phyloP scores from a whole-genome alignment of 495 filamentous ascomycete genomes.

The Parachaetomium inaequale region DNA sequence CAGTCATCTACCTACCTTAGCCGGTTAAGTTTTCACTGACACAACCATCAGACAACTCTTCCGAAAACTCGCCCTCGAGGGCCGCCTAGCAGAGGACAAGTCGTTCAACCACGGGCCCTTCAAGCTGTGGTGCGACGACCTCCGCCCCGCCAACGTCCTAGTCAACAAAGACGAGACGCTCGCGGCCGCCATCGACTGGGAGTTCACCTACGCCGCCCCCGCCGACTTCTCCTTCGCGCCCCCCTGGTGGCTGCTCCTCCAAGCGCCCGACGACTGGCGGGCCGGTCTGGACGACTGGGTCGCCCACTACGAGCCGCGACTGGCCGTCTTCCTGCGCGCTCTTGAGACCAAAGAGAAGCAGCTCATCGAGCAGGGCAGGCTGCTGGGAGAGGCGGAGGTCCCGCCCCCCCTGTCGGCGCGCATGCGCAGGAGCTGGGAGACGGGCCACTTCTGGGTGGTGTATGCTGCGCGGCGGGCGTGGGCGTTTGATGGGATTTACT shows the following conservation, averaged over 20 bases:
- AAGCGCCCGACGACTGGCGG: conserved; percentile 38
- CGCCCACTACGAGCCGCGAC: no score
- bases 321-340: no score
- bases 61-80: no score
- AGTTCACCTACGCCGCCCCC: conserved; percentile 42
- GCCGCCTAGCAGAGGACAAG: no score
- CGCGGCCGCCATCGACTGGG: conserved; percentile 37
- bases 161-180: conserved; percentile 18
- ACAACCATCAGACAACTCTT: no score
- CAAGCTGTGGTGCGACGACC: conserved; percentile 30
- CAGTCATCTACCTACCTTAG: no score
- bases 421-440: conserved; percentile 24
- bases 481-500: conserved; percentile 32
- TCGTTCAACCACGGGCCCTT: not conserved
- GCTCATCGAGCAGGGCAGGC: no score
- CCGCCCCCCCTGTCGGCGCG: not conserved
- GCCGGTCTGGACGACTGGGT: conserved; percentile 30
- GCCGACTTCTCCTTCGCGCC: conserved; percentile 38
- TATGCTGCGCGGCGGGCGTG: conserved; percentile 33
- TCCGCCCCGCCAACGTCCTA: conserved; percentile 29
- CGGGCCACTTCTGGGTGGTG: conserved; percentile 31
- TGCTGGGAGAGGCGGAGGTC: no score
- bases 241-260: conserved; percentile 45
- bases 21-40: no score
- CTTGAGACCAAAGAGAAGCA: no score